Evolutionary conservation across 2,329 filamentous ascomycete species (phyloP).

Genomic region (Trichophyton simii): DNA sequence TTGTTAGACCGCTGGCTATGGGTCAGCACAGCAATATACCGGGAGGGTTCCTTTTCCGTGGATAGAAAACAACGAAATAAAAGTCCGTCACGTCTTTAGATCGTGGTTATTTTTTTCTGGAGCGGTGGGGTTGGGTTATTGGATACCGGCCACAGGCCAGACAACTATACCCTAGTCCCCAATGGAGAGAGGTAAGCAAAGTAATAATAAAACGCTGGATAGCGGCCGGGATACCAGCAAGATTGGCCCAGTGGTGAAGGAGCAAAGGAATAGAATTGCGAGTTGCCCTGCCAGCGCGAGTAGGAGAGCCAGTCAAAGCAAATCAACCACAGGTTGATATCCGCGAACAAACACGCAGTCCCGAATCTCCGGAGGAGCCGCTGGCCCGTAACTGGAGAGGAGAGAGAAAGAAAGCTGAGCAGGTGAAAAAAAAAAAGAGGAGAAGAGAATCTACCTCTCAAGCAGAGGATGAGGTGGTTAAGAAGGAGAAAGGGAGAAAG

Average conservation of each 20-base stretch:
- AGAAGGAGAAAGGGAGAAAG: neutral
- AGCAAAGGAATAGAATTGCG: neutral
- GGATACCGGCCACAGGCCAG: neutral
- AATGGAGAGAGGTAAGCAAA: neutral
- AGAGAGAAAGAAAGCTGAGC: no score
- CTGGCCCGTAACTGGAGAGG: neutral
- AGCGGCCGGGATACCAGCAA: neutral
- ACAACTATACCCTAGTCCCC: neutral
- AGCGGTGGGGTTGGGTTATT: neutral
- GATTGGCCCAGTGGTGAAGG: neutral
- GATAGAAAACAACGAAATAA: neutral
- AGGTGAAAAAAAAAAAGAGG: neutral
- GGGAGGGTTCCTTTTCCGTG: neutral
- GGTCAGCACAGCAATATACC: neutral
- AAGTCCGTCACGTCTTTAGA: neutral
- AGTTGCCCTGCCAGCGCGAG: neutral
- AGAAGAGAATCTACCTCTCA: neutral
- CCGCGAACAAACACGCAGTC: neutral
- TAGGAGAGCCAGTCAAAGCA: neutral
- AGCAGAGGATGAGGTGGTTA: neutral
- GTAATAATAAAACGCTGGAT: neutral
- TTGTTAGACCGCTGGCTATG: neutral
- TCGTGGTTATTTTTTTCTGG: neutral
- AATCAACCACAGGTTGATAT: slow-evolving; percentile 1
- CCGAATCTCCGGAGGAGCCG: neutral